Evolutionary conservation across 2,329 filamentous ascomycete species (phyloP), one percentile per base, ranked within the genome.

Genomic region (Pyrenophora tritici-repentis): DNA sequence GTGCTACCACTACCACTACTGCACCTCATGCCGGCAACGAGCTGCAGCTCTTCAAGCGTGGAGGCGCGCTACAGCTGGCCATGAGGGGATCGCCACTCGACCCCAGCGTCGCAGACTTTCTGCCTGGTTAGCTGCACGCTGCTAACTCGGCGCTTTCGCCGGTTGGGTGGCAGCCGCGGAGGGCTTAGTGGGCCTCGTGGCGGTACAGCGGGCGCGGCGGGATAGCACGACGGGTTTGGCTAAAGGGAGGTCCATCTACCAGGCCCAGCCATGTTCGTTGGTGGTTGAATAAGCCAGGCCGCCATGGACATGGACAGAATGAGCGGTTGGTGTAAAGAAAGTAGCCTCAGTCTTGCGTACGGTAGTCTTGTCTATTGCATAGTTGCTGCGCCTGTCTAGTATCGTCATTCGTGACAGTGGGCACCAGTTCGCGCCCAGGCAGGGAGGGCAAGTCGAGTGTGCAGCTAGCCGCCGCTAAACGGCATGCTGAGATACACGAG

Each of bases 401-500:
- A 9, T 29, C 26, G 26, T 29, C 5, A 29, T n/a, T 29, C 4
- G 26, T 29, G 26, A 29, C 26, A 29, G 26, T 47, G 50, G 47
- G 56, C 42, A 56, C 43, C 60, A 58, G 61, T 63, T 61, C 55
- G 52, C 57, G 56, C 49, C 55, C 56, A 50, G 53, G 26, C 26
- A 29, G 55, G 62, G 58, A 54, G 50, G 47, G 60, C 64, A 66
- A 65, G 67, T 64, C 60, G 63, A 62, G 66, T 29, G 42, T 65
- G 67, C 68, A 60, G 59, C 62, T 69, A 69, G 67, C 68, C 68
- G 68, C 66, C 67, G 68, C 68, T 71, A 70, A 57, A 56, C 44
- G 51, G 61, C 53, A 56, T 63, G 65, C 57, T 60, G 48, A 69
- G 69, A 73, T 72, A 68, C 66, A 72, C 68, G 70, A 72, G 63